Percentiles rank a stretch among this genome's conserved stretches.
These are phyloP conservation scores for Pittosporum tobira DNA, from an alignment of 129 eudicot genomes.

Conservation along the genomic window DNA sequence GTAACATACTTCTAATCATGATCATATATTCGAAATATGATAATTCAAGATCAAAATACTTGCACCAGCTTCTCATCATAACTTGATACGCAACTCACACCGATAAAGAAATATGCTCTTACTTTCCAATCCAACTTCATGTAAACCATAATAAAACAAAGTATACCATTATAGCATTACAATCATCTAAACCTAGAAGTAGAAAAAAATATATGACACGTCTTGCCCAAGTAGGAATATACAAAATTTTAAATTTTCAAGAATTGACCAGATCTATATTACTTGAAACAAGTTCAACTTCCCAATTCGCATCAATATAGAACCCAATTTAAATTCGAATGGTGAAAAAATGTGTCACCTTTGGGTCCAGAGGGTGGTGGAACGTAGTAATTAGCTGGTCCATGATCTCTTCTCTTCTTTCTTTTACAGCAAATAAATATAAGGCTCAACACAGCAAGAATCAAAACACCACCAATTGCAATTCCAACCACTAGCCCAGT, in stretches of 20 bases:
- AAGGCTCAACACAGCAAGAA: conserved; percentile 46
- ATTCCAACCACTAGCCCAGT: conserved; percentile 76
- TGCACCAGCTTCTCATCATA: background rate
- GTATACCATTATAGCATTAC: no score
- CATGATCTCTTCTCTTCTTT: conserved; percentile 54
- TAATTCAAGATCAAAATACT: background rate
- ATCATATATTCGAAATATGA: background rate
- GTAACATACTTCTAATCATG: background rate
- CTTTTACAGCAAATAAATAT: conserved; percentile 62
- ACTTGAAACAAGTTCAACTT: background rate
- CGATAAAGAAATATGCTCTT: no score
- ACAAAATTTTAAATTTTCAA: background rate
- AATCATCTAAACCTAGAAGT: no score
- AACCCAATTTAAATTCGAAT: background rate
- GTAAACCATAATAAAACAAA: background rate
- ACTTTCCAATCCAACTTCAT: background rate
- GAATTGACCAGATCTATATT: background rate
- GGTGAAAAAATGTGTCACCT: conserved; percentile 31
- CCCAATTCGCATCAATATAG: background rate
- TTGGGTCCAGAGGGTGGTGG: conserved; percentile 72
- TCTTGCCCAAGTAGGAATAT: no score
- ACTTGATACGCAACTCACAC: background rate
- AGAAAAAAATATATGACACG: no score
- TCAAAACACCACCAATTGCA: conserved; percentile 63
- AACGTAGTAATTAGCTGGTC: conserved; percentile 45